Evolutionary conservation across 192 early-diverging fungal species (phyloP).

Genomic region (Entophlyctis helioformis): DNA sequence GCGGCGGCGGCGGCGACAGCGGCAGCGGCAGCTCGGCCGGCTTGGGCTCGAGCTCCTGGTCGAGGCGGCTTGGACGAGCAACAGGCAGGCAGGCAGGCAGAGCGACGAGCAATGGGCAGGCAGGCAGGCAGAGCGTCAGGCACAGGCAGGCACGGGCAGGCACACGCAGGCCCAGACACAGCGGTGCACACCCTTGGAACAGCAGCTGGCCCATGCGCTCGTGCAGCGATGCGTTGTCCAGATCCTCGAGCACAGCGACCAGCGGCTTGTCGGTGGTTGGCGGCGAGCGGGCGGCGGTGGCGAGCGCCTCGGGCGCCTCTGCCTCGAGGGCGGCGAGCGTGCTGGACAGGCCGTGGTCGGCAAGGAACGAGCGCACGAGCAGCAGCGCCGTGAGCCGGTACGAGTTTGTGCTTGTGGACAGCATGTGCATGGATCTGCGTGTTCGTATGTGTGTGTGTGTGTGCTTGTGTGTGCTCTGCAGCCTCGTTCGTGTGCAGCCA

Average conservation of each 20-base stretch:
- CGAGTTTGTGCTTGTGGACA: too few species aligned
- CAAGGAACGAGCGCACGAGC: constrained; percentile 30
- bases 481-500: too few species aligned
- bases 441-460: too few species aligned
- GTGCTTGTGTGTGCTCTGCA: too few species aligned
- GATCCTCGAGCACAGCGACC: constrained; percentile 25
- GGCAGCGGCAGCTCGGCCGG: constrained; percentile 17
- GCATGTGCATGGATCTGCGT: too few species aligned
- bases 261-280: constrained; percentile 23
- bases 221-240: constrained; percentile 4
- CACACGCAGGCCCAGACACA: too few species aligned
- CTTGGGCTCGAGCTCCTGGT: constrained; percentile 29
- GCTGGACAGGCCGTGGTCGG: constrained; percentile 18
- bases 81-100: not conserved
- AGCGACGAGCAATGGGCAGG: not conserved
- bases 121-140: not conserved
- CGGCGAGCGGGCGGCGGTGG: constrained; percentile 16
- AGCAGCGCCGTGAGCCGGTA: constrained; percentile 11
- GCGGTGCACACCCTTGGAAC: constrained; percentile 1
- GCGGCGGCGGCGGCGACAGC: constrained; percentile 19
- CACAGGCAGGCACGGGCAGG: not conserved
- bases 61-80: not conserved
- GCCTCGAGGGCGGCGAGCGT: constrained; percentile 27
- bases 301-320: constrained; percentile 21
- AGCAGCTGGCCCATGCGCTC: not conserved